phyloP scores from a whole-genome alignment of 257 asterid genomes.

The Solanum clarkiae region DNA sequence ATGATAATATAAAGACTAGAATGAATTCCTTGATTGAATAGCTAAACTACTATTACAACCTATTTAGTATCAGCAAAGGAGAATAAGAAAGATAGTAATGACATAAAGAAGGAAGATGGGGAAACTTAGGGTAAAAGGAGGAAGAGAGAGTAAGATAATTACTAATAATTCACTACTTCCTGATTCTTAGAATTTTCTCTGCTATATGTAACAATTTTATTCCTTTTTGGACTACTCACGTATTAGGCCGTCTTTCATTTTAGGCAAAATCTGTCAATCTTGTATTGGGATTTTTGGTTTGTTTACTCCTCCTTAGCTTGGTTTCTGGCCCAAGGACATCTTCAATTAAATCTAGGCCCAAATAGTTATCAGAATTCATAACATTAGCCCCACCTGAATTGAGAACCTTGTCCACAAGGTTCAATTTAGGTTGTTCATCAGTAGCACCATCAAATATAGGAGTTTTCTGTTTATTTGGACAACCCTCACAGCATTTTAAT shows the following conservation, averaged over 20 bases:
- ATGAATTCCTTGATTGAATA: too few species aligned
- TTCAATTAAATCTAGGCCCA: background rate
- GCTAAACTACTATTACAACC: too few species aligned
- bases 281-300: background rate
- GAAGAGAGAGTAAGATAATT: background rate
- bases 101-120: background rate
- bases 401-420: too few species aligned
- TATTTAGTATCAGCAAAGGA: too few species aligned
- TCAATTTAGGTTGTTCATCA: too few species aligned
- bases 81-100: too few species aligned
- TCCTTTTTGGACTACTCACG: background rate
- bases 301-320: background rate
- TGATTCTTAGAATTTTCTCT: background rate
- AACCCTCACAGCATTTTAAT: too few species aligned
- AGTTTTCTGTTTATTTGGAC: too few species aligned
- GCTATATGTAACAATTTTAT: background rate
- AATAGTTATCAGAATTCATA: background rate
- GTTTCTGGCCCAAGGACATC: background rate
- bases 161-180: background rate
- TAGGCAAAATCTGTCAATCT: background rate
- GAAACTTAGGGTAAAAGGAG: background rate
- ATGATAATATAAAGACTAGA: too few species aligned
- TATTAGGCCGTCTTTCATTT: background rate
- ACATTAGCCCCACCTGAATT: too few species aligned
- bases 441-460: too few species aligned